phyloP scores from a whole-genome alignment of 1,139 yeast species.

The Yamadazyma blattariae region DNA sequence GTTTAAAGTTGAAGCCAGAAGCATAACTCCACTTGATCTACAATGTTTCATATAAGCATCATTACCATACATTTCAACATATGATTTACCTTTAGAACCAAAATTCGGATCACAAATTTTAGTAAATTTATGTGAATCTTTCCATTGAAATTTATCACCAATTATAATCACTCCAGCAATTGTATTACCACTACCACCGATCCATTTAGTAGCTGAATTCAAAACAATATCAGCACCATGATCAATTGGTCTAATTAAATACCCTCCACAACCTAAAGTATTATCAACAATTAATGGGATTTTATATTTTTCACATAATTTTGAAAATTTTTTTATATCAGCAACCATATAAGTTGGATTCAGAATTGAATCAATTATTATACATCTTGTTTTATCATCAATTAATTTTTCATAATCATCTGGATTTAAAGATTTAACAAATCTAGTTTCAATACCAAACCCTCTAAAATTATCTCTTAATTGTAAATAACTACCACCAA shows the following conservation, averaged over 20 bases:
- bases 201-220: conserved; percentile 96
- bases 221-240: conserved; percentile 81
- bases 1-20: conserved; percentile 80
- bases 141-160: conserved; percentile 89
- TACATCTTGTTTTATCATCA: conserved; percentile 82
- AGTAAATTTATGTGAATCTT: conserved; percentile 79
- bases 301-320: conserved; percentile 80
- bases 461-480: conserved; percentile 87
- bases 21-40: conserved; percentile 82
- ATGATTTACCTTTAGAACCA: conserved; percentile 83
- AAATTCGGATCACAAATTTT: conserved; percentile 68
- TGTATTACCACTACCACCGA: conserved; percentile 95
- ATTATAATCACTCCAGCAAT: conserved; percentile 88
- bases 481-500: conserved; percentile 95
- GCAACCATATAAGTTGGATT: conserved; percentile 92
- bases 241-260: conserved; percentile 74
- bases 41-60: conserved; percentile 75
- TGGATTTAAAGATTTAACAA: conserved; percentile 70
- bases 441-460: conserved; percentile 77
- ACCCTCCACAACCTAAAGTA: conserved; percentile 97
- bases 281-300: conserved; percentile 91
- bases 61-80: conserved; percentile 76
- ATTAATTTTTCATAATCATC: conserved; percentile 69
- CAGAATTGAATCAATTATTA: conserved; percentile 85
- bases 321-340: conserved; percentile 73